Evolutionary conservation across 2,329 filamentous ascomycete species (phyloP).

Genomic region (Stachybotrys chartarum): DNA sequence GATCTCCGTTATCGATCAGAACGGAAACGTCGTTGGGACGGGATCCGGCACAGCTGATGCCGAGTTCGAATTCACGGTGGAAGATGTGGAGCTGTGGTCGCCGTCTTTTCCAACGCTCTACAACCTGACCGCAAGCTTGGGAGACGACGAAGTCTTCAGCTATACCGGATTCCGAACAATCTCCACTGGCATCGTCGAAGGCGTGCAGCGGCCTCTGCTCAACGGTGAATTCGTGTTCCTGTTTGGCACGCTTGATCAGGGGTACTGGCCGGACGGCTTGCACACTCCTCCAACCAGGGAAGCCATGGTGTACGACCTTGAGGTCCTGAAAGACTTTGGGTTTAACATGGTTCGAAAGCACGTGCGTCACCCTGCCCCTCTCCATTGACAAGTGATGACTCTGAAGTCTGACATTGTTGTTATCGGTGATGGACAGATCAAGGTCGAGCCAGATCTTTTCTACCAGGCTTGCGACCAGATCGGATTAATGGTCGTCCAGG

Average conservation of each 20-base stretch:
- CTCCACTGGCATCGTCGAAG: conserved; percentile 46
- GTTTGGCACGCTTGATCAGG: conserved; percentile 64
- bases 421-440: conserved; percentile 39
- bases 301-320: conserved; percentile 60
- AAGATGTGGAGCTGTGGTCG: conserved; percentile 55
- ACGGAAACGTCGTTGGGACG: conserved; percentile 33
- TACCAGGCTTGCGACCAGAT: conserved; percentile 61
- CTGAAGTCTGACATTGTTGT: no score
- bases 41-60: conserved; percentile 37
- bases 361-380: conserved; percentile 29
- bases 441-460: conserved; percentile 59
- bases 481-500: conserved; percentile 61
- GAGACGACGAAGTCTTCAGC: conserved; percentile 39
- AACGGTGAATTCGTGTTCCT: conserved; percentile 64
- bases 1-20: conserved; percentile 25
- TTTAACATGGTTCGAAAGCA: conserved; percentile 69
- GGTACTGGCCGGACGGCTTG: conserved; percentile 64
- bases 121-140: conserved; percentile 49
- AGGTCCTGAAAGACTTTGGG: conserved; percentile 56
- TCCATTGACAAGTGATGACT: neutral
- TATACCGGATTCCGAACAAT: conserved; percentile 66
- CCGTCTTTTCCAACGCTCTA: conserved; percentile 57
- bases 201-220: conserved; percentile 52
- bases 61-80: conserved; percentile 47
- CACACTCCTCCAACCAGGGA: conserved; percentile 58